Percentiles rank a stretch among this genome's conserved stretches.
phyloP scores from a whole-genome alignment of 2,329 filamentous ascomycete species.

The Penicillium polonicum region DNA sequence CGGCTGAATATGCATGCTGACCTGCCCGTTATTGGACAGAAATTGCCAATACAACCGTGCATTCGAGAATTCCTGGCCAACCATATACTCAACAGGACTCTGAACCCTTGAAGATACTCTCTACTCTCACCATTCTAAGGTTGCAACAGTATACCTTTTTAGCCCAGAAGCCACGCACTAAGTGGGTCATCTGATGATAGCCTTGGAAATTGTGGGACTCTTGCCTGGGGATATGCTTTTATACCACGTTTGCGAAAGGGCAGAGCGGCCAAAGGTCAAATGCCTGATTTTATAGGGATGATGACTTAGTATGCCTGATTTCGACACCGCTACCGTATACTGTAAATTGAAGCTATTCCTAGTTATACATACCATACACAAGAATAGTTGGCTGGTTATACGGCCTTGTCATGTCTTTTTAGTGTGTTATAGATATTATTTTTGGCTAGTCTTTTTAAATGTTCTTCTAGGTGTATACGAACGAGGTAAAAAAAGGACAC shows the following conservation, averaged over 20 bases:
- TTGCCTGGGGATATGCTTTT: background rate
- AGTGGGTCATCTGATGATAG: conserved; percentile 7
- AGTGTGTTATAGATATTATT: too few species aligned
- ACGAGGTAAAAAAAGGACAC: too few species aligned
- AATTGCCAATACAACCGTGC: background rate
- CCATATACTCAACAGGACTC: background rate
- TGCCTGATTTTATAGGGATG: too few species aligned
- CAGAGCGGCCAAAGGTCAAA: too few species aligned
- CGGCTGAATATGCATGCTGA: background rate
- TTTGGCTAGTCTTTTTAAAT: too few species aligned
- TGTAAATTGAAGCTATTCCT: too few species aligned
- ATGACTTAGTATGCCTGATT: too few species aligned
- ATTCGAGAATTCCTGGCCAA: background rate
- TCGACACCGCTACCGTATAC: too few species aligned
- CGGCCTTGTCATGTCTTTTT: too few species aligned
- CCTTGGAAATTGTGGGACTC: background rate
- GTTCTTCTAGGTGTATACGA: too few species aligned
- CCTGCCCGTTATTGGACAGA: background rate
- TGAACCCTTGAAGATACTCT: background rate
- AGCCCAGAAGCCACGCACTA: conserved; percentile 7
- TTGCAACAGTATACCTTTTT: background rate
- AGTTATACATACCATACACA: too few species aligned
- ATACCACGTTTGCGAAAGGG: background rate
- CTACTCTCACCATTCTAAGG: background rate
- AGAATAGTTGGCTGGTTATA: too few species aligned